phyloP scores from a whole-genome alignment of 2,329 filamentous ascomycete species.

The Stagonosporopsis vannaccii region DNA sequence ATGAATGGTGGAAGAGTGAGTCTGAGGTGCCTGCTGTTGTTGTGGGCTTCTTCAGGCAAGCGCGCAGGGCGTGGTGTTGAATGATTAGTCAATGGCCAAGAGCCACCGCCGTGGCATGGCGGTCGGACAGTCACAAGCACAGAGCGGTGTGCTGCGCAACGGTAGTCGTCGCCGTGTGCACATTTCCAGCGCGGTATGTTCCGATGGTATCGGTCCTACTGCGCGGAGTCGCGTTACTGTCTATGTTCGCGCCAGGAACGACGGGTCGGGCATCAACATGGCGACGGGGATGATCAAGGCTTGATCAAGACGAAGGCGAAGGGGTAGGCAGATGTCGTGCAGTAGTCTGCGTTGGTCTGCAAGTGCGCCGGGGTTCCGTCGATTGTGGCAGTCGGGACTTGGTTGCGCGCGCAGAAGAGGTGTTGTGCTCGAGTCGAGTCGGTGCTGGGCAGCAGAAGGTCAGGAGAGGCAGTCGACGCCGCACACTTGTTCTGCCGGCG shows the following conservation, averaged over 20 bases:
- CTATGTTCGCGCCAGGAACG: background rate
- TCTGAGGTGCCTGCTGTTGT: no score
- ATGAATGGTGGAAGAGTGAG: no score
- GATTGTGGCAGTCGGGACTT: background rate
- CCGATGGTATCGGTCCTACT: slow-evolving; percentile 5
- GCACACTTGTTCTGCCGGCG: slow-evolving; percentile 10
- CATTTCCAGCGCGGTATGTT: background rate
- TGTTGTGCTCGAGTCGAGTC: slow-evolving; percentile 12
- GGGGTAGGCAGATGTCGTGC: slow-evolving; percentile 1
- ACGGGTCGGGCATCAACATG: slow-evolving; percentile 11
- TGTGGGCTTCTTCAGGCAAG: no score
- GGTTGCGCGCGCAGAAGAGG: slow-evolving; percentile 1
- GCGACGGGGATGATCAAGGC: background rate
- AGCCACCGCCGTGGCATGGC: no score
- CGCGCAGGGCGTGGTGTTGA: no score
- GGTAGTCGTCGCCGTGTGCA: background rate
- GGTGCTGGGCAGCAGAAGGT: background rate
- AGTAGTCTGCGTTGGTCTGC: slow-evolving; percentile 6
- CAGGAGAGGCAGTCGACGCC: background rate
- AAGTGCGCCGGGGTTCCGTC: slow-evolving; percentile 4
- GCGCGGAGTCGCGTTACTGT: background rate
- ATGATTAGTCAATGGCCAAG: no score
- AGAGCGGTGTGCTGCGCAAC: background rate
- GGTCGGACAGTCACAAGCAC: background rate
- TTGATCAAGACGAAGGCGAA: background rate